phyloP scores from a whole-genome alignment of 352 stramenopile species.

The Globisporangium canariense region DNA sequence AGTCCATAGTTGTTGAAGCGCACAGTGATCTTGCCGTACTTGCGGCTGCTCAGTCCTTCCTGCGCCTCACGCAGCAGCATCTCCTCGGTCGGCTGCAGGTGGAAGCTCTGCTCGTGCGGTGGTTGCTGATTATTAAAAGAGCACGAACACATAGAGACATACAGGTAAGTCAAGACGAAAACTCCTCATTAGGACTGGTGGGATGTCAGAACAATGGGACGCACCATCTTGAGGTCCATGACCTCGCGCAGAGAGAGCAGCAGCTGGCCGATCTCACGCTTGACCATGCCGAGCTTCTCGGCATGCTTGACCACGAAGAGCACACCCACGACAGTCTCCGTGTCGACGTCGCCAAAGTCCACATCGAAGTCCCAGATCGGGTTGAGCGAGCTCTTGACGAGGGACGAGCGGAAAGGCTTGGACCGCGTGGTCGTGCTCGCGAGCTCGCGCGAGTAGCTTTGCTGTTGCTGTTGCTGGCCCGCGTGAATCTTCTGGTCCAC shows the following conservation, averaged over 20 bases:
- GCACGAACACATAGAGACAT: not conserved
- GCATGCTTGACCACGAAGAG: slow-evolving; percentile 65
- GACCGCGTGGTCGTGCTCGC: slow-evolving; percentile 25
- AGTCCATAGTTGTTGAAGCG: slow-evolving; percentile 72
- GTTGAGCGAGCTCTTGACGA: slow-evolving; percentile 74
- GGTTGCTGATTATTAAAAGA: slow-evolving; percentile 34
- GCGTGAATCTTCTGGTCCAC: slow-evolving; percentile 20
- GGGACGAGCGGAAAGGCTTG: slow-evolving; percentile 50
- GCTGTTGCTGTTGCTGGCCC: slow-evolving; percentile 14
- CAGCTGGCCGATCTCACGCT: slow-evolving; percentile 69
- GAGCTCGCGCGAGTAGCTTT: slow-evolving; percentile 10
- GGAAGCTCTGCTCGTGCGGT: slow-evolving; percentile 50
- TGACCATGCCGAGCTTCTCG: slow-evolving; percentile 71
- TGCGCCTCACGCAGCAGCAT: slow-evolving; percentile 41
- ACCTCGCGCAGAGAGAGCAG: slow-evolving; percentile 62
- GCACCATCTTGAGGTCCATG: slow-evolving; percentile 71
- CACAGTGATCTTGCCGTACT: slow-evolving; percentile 60
- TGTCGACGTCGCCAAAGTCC: slow-evolving; percentile 76
- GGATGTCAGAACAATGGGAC: not conserved
- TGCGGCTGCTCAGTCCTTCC: slow-evolving; percentile 52
- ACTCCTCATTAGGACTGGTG: not conserved
- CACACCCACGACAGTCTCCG: slow-evolving; percentile 60
- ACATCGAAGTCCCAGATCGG: slow-evolving; percentile 82
- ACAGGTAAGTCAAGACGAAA: not conserved
- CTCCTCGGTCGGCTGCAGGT: slow-evolving; percentile 59